Evolutionary conservation across 306 rosid genomes (phyloP), one percentile per base, ranked within the genome.

Genomic region (Inga oerstediana): DNA sequence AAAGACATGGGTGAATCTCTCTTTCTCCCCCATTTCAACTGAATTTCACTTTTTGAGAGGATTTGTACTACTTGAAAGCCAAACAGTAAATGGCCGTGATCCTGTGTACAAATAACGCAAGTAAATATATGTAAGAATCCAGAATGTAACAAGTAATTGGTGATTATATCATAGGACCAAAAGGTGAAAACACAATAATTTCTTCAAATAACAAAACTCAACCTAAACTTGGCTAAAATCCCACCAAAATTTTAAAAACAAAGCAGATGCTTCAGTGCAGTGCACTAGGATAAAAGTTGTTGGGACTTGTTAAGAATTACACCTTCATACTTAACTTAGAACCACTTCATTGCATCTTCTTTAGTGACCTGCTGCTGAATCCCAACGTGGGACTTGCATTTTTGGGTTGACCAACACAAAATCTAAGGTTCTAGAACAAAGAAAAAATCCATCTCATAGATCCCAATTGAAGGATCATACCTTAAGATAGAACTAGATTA

Each of bases 301-400:
- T 85, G 89, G 24, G 90, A 83, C 88, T 89, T 89, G 90, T 91
- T 91, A n/a, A 91, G 89, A 35, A 91, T 89, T 44, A 91, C 91
- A 51, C 89, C 66, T 59, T 10, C 93, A 71, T 86, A 91, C 91
- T 79, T 89, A 3, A 15, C 15, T 48, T 48, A 93, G 85, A 91
- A 91, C 91, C 90, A 86, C 85, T 89, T 91, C 95, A 88, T 91
- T 41, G 95, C 77, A 22, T 88, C 92, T 11, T 91, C 93, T 80
- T 89, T 89, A 10, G 91, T 91, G 22, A 88, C 92, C 75, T 90
- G 85, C 72, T 89, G 89, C 70, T 91, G 90, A 80, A 89, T 89
- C 65, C 95, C 93, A 82, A 91, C 88, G 0, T 80, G 67, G 3
- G 94, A 80, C 88, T 91, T 91, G 87, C 91, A 88, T 54, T 88